Conservation (phyloP, 179 eudicot species). For the Nepenthes alata region DNA sequence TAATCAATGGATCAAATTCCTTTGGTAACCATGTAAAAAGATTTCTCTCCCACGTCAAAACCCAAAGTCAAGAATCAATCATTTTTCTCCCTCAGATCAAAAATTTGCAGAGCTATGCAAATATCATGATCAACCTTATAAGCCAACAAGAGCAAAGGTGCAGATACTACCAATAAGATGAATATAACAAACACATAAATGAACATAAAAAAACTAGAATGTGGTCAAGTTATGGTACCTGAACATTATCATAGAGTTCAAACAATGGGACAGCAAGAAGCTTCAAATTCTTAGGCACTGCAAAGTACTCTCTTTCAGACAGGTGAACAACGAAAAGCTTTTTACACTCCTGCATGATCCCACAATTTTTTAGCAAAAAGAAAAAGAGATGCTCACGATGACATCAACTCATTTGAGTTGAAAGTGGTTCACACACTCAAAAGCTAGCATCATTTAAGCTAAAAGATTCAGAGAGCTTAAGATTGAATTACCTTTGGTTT, state of each 20-base stretch:
- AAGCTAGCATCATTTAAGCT: background rate
- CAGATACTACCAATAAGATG: too few species aligned
- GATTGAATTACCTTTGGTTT: conserved; percentile 59
- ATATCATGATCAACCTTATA: too few species aligned
- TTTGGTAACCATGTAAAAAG: too few species aligned
- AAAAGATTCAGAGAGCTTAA: background rate
- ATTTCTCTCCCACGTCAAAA: too few species aligned
- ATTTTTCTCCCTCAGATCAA: too few species aligned
- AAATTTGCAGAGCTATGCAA: too few species aligned
- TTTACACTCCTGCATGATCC: conserved; percentile 58
- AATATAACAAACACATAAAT: too few species aligned
- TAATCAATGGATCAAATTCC: too few species aligned
- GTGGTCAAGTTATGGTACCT: conserved; percentile 21
- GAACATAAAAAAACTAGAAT: too few species aligned
- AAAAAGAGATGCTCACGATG: background rate
- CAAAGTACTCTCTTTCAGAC: conserved; percentile 53
- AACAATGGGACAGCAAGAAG: conserved; percentile 73
- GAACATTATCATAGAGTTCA: conserved; percentile 61
- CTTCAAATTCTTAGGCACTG: conserved; percentile 63
- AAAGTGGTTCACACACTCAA: background rate
- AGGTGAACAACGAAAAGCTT: conserved; percentile 63
- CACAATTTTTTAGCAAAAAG: background rate
- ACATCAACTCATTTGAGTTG: background rate
- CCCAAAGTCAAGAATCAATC: too few species aligned
- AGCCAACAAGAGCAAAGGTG: too few species aligned